These are phyloP conservation scores for Emergomyces pasteurianus DNA, from an alignment of 2,329 filamentous ascomycete species.

Conservation along the genomic window DNA sequence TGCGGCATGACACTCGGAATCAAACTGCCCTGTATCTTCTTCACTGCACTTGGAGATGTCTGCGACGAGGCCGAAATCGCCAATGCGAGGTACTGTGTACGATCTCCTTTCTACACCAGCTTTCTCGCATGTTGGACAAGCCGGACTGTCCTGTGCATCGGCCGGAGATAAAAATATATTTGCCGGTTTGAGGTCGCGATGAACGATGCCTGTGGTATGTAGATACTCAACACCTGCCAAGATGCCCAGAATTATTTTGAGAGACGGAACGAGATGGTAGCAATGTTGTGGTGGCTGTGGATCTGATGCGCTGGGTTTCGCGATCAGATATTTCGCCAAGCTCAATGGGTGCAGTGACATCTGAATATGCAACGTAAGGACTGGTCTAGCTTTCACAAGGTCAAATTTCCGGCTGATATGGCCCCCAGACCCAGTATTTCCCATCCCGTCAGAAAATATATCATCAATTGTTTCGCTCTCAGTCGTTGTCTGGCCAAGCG, in stretches of 20 bases:
- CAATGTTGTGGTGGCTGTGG: slow-evolving; percentile 39
- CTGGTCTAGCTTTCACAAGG: slow-evolving; percentile 17
- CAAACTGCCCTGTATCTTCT: slow-evolving; percentile 14
- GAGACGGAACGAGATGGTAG: slow-evolving; percentile 47
- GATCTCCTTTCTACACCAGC: slow-evolving; percentile 7
- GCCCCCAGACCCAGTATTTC: slow-evolving; percentile 23
- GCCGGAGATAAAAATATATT: slow-evolving; percentile 52
- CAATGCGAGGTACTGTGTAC: slow-evolving; percentile 49
- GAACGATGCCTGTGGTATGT: slow-evolving; percentile 48
- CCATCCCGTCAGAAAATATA: slow-evolving; percentile 32
- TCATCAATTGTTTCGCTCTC: slow-evolving; percentile 25
- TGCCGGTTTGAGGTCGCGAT: slow-evolving; percentile 56
- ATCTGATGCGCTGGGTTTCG: slow-evolving; percentile 15
- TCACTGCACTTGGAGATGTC: slow-evolving; percentile 36
- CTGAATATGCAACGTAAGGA: slow-evolving; percentile 51
- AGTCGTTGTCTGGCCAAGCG: slow-evolving; percentile 24
- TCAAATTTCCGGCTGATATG: slow-evolving; percentile 19
- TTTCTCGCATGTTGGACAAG: slow-evolving; percentile 35
- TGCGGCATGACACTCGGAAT: slow-evolving; percentile 11
- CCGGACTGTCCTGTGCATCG: slow-evolving; percentile 36
- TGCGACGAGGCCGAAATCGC: slow-evolving; percentile 56
- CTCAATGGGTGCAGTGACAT: slow-evolving; percentile 55
- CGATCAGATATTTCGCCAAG: slow-evolving; percentile 46
- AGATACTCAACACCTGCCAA: slow-evolving; percentile 54
- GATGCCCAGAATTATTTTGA: slow-evolving; percentile 47